These are phyloP conservation scores for Wallemia mellicola DNA, from an alignment of 1,284 basidiomycete species.

Conservation along the genomic window DNA sequence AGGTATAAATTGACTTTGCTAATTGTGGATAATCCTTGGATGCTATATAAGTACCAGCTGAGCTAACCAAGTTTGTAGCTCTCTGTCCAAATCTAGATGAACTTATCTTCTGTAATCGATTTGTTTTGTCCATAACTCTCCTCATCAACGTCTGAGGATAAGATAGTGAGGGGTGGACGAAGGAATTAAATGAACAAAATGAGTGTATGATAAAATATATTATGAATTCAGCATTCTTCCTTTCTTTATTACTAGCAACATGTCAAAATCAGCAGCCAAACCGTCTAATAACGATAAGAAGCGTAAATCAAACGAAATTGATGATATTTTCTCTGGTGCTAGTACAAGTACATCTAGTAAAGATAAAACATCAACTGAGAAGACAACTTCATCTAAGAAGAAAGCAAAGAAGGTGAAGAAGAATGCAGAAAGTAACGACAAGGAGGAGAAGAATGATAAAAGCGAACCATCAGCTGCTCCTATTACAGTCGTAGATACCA, in stretches of 20 bases:
- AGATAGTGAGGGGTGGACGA: no score
- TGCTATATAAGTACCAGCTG: neutral
- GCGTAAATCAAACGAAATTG: neutral
- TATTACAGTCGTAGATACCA: neutral
- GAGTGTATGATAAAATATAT: no score
- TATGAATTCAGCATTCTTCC: no score
- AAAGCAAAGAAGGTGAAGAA: neutral
- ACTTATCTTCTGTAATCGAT: neutral
- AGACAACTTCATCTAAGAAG: neutral
- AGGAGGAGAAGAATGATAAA: neutral
- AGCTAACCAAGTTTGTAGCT: neutral
- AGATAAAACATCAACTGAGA: neutral
- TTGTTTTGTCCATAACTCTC: neutral
- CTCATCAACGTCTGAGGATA: neutral
- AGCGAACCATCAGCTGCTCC: no score
- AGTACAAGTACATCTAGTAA: neutral
- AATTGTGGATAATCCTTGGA: neutral
- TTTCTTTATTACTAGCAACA: no score
- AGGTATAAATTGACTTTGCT: neutral
- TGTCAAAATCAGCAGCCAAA: no score
- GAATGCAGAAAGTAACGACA: no score
- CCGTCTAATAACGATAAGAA: neutral
- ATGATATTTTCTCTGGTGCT: neutral
- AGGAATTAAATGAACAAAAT: no score
- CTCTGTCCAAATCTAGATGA: neutral